Base-by-base conservation (phyloP, 306 rosid genomes). In the Phaseolus lunatus region DNA sequence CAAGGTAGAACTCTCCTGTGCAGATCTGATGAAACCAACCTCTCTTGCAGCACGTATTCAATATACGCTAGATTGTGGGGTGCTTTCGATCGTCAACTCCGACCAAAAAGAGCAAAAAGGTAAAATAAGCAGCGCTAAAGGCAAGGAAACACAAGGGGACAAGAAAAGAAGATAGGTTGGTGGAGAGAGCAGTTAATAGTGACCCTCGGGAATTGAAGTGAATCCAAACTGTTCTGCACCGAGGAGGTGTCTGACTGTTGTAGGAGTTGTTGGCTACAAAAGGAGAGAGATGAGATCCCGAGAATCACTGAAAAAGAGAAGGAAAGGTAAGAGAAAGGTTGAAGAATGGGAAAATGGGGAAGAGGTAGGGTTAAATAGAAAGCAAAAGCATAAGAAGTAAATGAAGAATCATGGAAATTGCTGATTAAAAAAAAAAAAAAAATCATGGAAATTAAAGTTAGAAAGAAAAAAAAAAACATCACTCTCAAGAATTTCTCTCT, bases 131-230 rank as follows among this genome's bases (percentile, higher is more conserved):
- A 33, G 39, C 39, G 18, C 33, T 57, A 63, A 61, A 76, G 66
- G 29, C 33, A 57, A 67, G 58, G 48, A 78, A 73, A 59, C 50
- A 69, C 22, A 64, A 76, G 63, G 58, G 57, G 23, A 72, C 53
- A 66, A 73, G 31, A 66, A 54, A 71, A 69, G 82, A 74, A 62
- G 65, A 4, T 22, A 73, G 22, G 13, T 45, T 45, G 67, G 58
- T 5, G 4, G n/a, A 23, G 16, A 70, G 72, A 65, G 5, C 20
- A 56, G 53, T 27, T 16, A 74, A 72, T 83, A 71, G 69, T n/a
- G 45, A 48, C 73, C 90, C 90, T 90, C 81, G 90, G 90, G 87
- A 89, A 84, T 83, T 86, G 92, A 78, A 87, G 50, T 79, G 57
- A 77, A 62, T 48, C 76, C 31, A 52, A 59, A 43, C 39, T 26